Evolutionary conservation across 495 filamentous ascomycete species (phyloP).

Genomic region (Aspergillus affinis): DNA sequence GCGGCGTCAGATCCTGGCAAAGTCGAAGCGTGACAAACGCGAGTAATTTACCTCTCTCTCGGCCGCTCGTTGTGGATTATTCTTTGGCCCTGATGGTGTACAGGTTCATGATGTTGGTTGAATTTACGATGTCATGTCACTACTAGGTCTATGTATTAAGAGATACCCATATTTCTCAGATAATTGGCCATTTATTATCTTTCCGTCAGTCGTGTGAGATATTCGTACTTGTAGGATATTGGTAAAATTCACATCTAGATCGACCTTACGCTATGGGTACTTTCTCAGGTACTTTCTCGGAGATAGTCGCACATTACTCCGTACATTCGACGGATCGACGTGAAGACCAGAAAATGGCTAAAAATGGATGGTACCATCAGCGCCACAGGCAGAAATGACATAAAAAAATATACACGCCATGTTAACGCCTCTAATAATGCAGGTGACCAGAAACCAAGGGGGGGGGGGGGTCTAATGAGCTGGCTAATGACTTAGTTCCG

Average conservation of each 20-base stretch:
- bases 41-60: conserved; percentile 21
- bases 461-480: too few relatives aligned
- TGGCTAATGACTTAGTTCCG: neutral
- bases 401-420: neutral
- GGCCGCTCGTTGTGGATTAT: neutral
- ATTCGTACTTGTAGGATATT: too few relatives aligned
- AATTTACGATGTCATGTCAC: neutral
- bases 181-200: neutral
- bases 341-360: neutral
- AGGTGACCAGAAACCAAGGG: neutral
- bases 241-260: too few relatives aligned
- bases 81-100: neutral
- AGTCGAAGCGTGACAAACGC: conserved; percentile 39
- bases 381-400: neutral
- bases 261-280: too few relatives aligned
- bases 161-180: neutral
- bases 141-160: neutral
- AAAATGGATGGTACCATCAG: neutral
- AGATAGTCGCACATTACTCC: neutral
- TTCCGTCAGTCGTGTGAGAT: too few relatives aligned
- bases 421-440: neutral
- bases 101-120: neutral
- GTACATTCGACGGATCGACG: too few relatives aligned
- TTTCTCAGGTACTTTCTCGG: too few relatives aligned
- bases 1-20: conserved; percentile 30